Evolutionary conservation across 805 yeast genomes (phyloP), one percentile per base, ranked within the genome.

Genomic region (Danielia reshetovae): DNA sequence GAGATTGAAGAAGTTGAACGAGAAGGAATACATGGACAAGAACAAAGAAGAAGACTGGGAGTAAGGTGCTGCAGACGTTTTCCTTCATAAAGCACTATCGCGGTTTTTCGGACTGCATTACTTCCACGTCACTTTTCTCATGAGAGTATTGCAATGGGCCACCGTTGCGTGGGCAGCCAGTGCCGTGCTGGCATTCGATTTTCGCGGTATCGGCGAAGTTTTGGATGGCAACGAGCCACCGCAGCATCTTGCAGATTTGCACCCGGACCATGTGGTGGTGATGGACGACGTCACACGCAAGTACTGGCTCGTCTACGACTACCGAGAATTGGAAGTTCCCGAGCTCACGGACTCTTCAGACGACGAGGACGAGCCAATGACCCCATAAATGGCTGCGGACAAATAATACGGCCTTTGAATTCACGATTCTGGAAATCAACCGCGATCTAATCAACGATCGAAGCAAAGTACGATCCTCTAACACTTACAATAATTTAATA

Each of bases 1-100:
- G 28, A 60, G 60, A 42, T 45, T 72, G 36, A 38, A 40, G 29
- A 29, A 27, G 35, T 32, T 39, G 38, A 45, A 49, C 32, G 43
- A 47, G 24, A 35, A 34, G 25, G 42, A 36, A 22, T 42, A 29
- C 18, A 9, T 32, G 30, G 19, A 13, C n/a, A n/a, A 15, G 25
- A 5, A 15, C 16, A 17, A 30, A 30, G 26, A 30, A 30, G 15
- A n/a, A n/a, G n/a, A n/a, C n/a, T n/a, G n/a, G n/a, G n/a, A n/a
- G n/a, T n/a, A n/a, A n/a, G n/a, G n/a, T n/a, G n/a, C n/a, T n/a
- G n/a, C n/a, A n/a, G n/a, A n/a, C n/a, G n/a, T n/a, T n/a, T n/a
- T n/a, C n/a, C n/a, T n/a, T n/a, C n/a, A n/a, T n/a, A n/a, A n/a
- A n/a, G n/a, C n/a, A n/a, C n/a, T n/a, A n/a, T n/a, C n/a, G n/a